Evolutionary conservation across 208 protist genomes (phyloP), one percentile per base, ranked within the genome.

Genomic region (Phytomonas francai): DNA sequence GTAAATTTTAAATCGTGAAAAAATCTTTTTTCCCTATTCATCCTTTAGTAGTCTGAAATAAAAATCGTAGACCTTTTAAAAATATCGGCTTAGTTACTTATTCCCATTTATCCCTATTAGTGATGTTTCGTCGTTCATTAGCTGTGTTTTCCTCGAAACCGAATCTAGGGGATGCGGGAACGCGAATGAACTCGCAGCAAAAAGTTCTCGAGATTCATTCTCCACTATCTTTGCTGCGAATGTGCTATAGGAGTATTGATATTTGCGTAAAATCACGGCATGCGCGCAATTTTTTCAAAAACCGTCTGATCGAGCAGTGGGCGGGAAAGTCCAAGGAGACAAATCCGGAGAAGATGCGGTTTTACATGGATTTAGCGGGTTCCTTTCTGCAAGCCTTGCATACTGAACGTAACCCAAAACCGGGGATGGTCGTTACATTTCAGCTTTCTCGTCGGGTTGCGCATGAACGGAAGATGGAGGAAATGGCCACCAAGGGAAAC

Each of bases 221-320:
- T 2, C 79, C 90, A 12, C 76, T 84, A 54, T 84, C 84, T 19
- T 69, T 96, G 12, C 81, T 96, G n/a, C 83, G 90, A 25, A 96
- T 96, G 90, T 93, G 87, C 77, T 93, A 93, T 76, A 85, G 87
- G n/a, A 91, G 84, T 63, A 93, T 96, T 60, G 90, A 96, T 78
- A 93, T 96, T 51, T 76, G 68, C 27, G 87, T 96, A 34, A 91
- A 93, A 67, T 93, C 87, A 19, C 79, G 90, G 67, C 87, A 93
- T 74, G 90, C 86, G 6, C 85, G 90, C 60, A 81, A 73, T 45
- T 96, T 93, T 76, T 71, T 96, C 27, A 89, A 90, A 71, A 88
- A 87, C 67, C 85, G 80, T 3, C 74, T 96, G 29, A 88, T 96
- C 14, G 74, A 85, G 60, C 78, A 92, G 63, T 96, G 90, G 88